Base-by-base conservation (phyloP, 2,329 filamentous ascomycete species). In the Aspergillus sp. region DNA sequence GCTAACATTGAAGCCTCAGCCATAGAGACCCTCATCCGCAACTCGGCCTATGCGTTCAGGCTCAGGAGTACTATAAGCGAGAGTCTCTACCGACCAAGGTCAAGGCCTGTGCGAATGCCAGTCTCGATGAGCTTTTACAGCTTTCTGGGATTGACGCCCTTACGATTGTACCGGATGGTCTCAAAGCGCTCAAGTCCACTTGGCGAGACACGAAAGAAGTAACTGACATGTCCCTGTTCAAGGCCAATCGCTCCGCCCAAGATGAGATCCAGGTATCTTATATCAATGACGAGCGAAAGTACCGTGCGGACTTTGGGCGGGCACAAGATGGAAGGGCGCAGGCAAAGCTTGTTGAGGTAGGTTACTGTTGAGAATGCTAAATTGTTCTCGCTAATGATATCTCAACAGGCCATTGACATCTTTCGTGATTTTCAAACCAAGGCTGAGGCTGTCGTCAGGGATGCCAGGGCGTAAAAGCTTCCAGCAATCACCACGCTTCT, bases 341-440 rank as follows among this genome's bases (percentile, higher is more conserved):
- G 15, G 17, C 0, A 11, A 49, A 49, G 11, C 31, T 33, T 12
- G 19, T 1, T 9, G n/a, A 23, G 33, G 46, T 49, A 23, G 0
- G 46, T 31, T 6, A 6, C 2, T 24, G 0, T 19, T 15, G 9
- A 14, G 41, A 21, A 12, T 6, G n/a, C 3, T 14, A 14, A 8
- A 5, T 4, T 0, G 0, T n/a, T 4, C 23, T 24, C 3, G 5
- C 17, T 15, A 23, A 44, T 12, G 0, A 19, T 8, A 4, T 4
- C 21, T 23, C 0, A 17, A 15, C 2, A 49, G 46, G 33, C 31
- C 4, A 49, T 49, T 21, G 19, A 49, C 17, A 49, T 49, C 6
- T 49, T 49, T 24, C n/a, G 46, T n/a, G 17, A 12, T 6, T 49
- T 37, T 14, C 46, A 49, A 14, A 5, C 17, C 17, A 49, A 49